Base-by-base conservation (phyloP, 2,329 filamentous ascomycete genomes). In the Drechmeria coniospora region DNA sequence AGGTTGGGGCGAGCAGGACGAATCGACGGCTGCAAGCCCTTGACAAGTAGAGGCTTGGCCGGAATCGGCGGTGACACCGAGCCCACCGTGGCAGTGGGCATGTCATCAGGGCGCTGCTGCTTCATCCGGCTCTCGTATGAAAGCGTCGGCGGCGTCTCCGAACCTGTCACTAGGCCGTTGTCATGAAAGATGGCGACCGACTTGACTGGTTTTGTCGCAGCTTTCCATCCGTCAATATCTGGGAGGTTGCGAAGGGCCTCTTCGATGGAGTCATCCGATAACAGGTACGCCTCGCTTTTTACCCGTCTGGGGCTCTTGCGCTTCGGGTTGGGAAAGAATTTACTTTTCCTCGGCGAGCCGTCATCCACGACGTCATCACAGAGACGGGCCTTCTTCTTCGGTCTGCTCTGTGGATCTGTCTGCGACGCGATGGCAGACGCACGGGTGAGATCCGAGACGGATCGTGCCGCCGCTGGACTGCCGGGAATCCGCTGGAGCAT, bases 201-300 rank as follows among this genome's bases (percentile, higher is more conserved):
- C 32, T 50, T 55, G 23, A 41, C 47, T 1, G 45, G 37, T 33
- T 57, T 60, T 5, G 38, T 25, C 14, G 36, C 31, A 6, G 50
- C 42, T 24, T 54, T 49, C 65, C 64, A 68, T 8, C 50, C 54
- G n/a, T 59, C 58, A 21, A 63, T 45, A 25, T 71, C 67, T 1
- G 66, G 65, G 8, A 74, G 43, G 13, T 54, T 55, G 15, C 53
- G 46, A 13, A 73, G 49, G 0, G 57, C 64, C 32, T 70, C 66
- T 16, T 71, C 65, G 22, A 72, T 52, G 0, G 66, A 70, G 34
- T 70, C 65, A 33, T 72, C 66, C 0, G 67, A 72, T 40, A 68
- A 53, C 12, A 68, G 36, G 30, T 61, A 57, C 2, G 47, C 47
- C 8, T 65, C 61, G 19, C 47, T 44, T 26, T 51, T 54, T 20